Percentiles rank a stretch among this genome's conserved stretches.
These are phyloP conservation scores for Proliferodiscus dingleyae DNA, from an alignment of 2,329 filamentous ascomycete genomes.

Conservation along the genomic window DNA sequence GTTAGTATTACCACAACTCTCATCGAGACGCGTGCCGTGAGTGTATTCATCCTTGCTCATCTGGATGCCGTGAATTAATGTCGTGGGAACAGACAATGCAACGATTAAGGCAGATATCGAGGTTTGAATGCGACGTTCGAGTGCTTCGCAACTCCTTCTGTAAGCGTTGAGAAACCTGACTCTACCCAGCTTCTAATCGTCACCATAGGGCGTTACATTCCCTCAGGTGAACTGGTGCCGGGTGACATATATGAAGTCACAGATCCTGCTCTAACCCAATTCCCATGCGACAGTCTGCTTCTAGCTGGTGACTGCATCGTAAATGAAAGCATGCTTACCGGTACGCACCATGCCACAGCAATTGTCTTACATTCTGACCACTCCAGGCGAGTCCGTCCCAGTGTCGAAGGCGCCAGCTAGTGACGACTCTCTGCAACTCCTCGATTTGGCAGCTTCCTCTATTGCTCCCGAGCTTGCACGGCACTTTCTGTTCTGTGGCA, in stretches of 20 bases:
- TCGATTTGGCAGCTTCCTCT: constrained; percentile 76
- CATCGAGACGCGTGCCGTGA: constrained; percentile 77
- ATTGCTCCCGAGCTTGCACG: constrained; percentile 78
- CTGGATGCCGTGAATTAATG: constrained; percentile 5
- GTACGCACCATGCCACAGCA: constrained; percentile 28
- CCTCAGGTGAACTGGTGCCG: constrained; percentile 83
- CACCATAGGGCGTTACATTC: constrained; percentile 67
- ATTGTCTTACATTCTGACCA: constrained; percentile 5
- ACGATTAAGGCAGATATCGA: constrained; percentile 82
- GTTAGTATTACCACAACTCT: constrained; percentile 88
- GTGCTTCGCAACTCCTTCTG: constrained; percentile 94
- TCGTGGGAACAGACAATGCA: constrained; percentile 65
- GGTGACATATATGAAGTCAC: constrained; percentile 97
- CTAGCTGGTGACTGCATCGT: constrained; percentile 95
- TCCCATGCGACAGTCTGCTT: constrained; percentile 88
- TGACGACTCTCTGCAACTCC: constrained; percentile 68
- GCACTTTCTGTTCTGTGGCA: constrained; percentile 91
- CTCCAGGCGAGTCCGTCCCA: constrained; percentile 81
- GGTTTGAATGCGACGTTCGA: constrained; percentile 91
- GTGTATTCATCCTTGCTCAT: constrained; percentile 27
- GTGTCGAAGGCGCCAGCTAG: constrained; percentile 87
- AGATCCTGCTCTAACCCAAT: constrained; percentile 80
- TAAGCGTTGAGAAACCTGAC: constrained; percentile 35
- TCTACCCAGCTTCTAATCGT: constrained; percentile 3
- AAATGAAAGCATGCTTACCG: constrained; percentile 98